These are phyloP conservation scores for Escovopsis sp. DNA, from an alignment of 2,329 filamentous ascomycete genomes.

Conservation along the genomic window DNA sequence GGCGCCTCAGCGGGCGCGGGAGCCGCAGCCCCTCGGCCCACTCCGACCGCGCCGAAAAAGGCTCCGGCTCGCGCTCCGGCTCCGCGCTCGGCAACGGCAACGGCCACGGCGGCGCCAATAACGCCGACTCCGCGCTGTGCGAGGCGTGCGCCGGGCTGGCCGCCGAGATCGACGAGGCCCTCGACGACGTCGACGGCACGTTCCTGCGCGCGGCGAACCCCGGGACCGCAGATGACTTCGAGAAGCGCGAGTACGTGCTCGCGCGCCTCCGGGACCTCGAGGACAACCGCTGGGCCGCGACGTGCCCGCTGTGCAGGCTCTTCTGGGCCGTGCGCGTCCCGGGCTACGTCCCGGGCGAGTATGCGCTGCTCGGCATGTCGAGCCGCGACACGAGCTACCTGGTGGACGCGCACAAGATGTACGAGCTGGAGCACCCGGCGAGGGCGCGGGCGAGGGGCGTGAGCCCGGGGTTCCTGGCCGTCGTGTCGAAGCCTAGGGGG, in stretches of 20 bases:
- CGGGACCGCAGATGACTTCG: conserved; percentile 16
- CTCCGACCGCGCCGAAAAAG: conserved; percentile 14
- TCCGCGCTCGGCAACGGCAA: conserved; percentile 10
- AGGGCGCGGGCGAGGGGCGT: conserved; percentile 15
- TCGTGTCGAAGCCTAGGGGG: conserved; percentile 21
- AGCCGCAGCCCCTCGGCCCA: conserved; percentile 22
- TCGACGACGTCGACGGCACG: conserved; percentile 17
- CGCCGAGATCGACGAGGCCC: conserved; percentile 18
- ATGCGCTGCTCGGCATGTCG: conserved; percentile 20
- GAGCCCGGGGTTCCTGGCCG: conserved; percentile 18
- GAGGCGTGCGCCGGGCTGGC: conserved; percentile 18
- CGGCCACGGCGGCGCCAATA: conserved; percentile 10
- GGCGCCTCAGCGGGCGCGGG: conserved; percentile 21
- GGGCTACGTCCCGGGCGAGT: conserved; percentile 15
- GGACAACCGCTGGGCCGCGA: conserved; percentile 18
- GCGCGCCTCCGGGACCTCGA: conserved; percentile 15
- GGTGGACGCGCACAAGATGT: conserved; percentile 17
- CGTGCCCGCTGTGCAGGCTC: conserved; percentile 21
- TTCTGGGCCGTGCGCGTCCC: conserved; percentile 20
- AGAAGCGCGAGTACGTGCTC: conserved; percentile 17
- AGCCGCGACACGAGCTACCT: conserved; percentile 21
- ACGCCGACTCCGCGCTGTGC: conserved; percentile 17
- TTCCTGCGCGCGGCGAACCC: conserved; percentile 16
- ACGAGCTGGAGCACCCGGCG: conserved; percentile 17
- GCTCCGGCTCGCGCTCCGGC: background rate